Conservation (phyloP, 371 early-diverging fungal genomes). For the Mucor lusitanicus region DNA sequence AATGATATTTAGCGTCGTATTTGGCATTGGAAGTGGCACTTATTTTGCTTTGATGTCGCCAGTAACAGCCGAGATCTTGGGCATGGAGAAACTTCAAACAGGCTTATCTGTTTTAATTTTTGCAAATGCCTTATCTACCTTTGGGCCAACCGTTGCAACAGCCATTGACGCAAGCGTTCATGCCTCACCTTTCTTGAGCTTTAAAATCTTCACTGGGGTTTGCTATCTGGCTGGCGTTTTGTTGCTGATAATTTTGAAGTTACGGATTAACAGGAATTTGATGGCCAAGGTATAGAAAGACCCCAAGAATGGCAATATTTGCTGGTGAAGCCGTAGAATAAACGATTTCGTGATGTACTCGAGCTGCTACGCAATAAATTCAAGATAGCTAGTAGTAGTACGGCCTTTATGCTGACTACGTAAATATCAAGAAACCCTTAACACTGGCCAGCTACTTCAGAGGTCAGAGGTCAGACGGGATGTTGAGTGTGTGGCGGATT, state of each 20-base stretch:
- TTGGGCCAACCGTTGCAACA: constrained; percentile 35
- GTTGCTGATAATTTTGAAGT: constrained; percentile 23
- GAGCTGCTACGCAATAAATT: too few species aligned
- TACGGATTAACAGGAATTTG: constrained; percentile 22
- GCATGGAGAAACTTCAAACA: constrained; percentile 39
- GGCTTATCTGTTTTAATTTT: constrained; percentile 37
- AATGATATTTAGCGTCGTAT: constrained; percentile 52
- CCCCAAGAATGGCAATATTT: too few species aligned
- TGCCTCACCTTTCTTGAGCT: constrained; percentile 28
- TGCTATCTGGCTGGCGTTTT: constrained; percentile 25
- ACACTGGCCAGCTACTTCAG: too few species aligned
- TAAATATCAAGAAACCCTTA: too few species aligned
- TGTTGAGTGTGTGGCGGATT: too few species aligned
- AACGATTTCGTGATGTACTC: too few species aligned
- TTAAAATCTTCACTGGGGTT: constrained; percentile 36
- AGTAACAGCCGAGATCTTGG: constrained; percentile 32
- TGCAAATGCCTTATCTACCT: constrained; percentile 27
- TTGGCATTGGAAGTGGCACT: constrained; percentile 61
- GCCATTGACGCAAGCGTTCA: constrained; percentile 28
- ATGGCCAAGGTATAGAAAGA: constrained; percentile 14
- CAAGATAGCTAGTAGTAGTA: too few species aligned
- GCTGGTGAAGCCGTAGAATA: too few species aligned
- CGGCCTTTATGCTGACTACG: too few species aligned
- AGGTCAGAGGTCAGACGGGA: too few species aligned
- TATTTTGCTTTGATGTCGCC: constrained; percentile 35